phyloP scores from a whole-genome alignment of 768 basidiomycete genomes.

The Mycena vitilis region DNA sequence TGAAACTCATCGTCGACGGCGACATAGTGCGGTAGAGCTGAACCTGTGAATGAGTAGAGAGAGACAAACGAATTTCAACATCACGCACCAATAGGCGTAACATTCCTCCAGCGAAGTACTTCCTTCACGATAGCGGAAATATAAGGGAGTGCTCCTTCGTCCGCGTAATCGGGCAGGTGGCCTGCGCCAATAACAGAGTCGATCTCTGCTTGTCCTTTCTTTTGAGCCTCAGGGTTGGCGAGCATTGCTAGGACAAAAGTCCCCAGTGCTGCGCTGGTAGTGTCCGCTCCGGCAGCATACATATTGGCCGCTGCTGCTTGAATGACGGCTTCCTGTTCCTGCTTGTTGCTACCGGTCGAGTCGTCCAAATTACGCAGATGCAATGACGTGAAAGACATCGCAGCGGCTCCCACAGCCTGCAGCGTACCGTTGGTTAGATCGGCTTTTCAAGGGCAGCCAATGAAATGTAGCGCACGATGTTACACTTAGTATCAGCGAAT shows the following conservation, averaged over 20 bases:
- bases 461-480: conserved; percentile 43
- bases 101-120: background rate
- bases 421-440: background rate
- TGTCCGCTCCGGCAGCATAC: background rate
- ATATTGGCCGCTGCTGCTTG: background rate
- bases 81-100: background rate
- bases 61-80: background rate
- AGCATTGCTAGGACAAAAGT: background rate
- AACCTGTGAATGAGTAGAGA: background rate
- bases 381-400: background rate
- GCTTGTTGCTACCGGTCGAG: too few relatives aligned
- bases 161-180: background rate
- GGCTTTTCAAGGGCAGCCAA: background rate
- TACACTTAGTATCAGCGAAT: conserved; percentile 47
- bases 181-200: background rate
- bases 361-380: background rate
- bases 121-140: background rate
- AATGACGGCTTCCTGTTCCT: background rate
- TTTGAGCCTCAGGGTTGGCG: background rate
- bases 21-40: background rate
- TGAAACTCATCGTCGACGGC: background rate
- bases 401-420: background rate
- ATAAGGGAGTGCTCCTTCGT: background rate
- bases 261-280: background rate
- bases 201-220: background rate